Evolutionary conservation across 202 grass and related monocot genomes (phyloP).

Genomic region (Hordeum pubiflorum): DNA sequence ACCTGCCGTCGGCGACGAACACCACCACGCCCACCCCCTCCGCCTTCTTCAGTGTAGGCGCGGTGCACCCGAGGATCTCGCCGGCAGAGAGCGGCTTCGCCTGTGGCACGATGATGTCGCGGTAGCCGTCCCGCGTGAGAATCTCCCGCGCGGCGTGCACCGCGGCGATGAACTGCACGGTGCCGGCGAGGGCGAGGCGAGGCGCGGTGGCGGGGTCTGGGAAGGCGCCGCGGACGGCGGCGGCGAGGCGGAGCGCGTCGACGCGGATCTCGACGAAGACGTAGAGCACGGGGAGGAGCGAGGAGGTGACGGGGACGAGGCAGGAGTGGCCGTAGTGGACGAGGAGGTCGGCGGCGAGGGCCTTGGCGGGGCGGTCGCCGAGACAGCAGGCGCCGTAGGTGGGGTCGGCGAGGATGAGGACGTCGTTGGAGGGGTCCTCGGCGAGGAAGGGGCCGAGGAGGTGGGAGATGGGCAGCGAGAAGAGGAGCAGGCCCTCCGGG

Average conservation of each 20-base stretch:
- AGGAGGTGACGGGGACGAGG: slow-evolving; percentile 79
- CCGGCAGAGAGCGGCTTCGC: slow-evolving; percentile 78
- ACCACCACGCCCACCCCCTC: slow-evolving; percentile 49
- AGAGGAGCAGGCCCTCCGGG: slow-evolving; percentile 86
- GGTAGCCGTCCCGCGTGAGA: slow-evolving; percentile 48
- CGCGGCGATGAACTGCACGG: slow-evolving; percentile 76
- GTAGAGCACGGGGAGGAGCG: slow-evolving; percentile 83
- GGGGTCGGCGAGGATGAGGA: slow-evolving; percentile 83
- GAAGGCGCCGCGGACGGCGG: slow-evolving; percentile 50
- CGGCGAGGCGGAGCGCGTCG: slow-evolving; percentile 56
- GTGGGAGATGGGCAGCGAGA: slow-evolving; percentile 76
- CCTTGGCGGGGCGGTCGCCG: slow-evolving; percentile 47
- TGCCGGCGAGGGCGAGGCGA: slow-evolving; percentile 65
- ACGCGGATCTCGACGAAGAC: slow-evolving; percentile 93
- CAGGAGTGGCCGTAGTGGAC: slow-evolving; percentile 96
- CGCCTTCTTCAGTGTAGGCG: slow-evolving; percentile 50
- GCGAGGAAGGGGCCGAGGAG: slow-evolving; percentile 57
- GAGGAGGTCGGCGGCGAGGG: slow-evolving; percentile 70
- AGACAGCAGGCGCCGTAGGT: slow-evolving; percentile 95
- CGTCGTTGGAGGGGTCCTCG: slow-evolving; percentile 38
- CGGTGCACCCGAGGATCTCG: slow-evolving; percentile 84
- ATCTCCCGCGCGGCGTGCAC: slow-evolving; percentile 72
- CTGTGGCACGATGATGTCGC: slow-evolving; percentile 63
- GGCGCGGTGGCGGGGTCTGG: slow-evolving; percentile 29
- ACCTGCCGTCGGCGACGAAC: slow-evolving; percentile 77